These are phyloP conservation scores for Coelastrella sp. DNA, from an alignment of 139 green algal species.

Conservation along the genomic window DNA sequence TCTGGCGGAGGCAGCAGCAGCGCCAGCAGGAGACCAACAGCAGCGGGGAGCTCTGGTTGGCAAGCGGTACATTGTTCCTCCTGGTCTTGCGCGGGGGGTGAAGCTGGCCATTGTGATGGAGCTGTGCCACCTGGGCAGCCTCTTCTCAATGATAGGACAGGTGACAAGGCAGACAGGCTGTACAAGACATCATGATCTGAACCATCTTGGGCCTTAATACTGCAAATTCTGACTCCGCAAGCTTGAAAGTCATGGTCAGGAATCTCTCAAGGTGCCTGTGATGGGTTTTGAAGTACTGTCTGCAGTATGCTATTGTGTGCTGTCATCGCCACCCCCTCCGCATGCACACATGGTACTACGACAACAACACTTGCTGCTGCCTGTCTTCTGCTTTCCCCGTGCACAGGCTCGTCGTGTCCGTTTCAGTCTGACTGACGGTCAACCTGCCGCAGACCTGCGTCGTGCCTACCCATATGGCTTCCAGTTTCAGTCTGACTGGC, in stretches of 20 bases:
- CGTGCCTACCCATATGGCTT: slow-evolving; percentile 22
- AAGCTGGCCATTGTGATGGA: slow-evolving; percentile 64
- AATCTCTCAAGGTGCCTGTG: no score
- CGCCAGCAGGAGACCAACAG: background rate
- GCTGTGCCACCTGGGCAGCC: slow-evolving; percentile 57
- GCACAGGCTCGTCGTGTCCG: slow-evolving; percentile 40
- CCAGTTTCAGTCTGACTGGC: slow-evolving; percentile 39
- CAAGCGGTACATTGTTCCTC: slow-evolving; percentile 20
- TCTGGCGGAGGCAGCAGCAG: background rate
- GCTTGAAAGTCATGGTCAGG: no score
- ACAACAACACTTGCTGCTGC: no score
- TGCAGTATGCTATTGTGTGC: no score
- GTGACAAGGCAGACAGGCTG: background rate
- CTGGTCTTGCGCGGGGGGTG: slow-evolving; percentile 16
- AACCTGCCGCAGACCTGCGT: slow-evolving; percentile 18
- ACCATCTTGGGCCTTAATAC: no score
- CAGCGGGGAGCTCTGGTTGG: slow-evolving; percentile 3
- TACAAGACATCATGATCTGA: no score
- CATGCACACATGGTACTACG: background rate
- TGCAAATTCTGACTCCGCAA: no score
- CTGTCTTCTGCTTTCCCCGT: background rate
- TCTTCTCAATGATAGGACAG: slow-evolving; percentile 55
- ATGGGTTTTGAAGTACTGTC: no score
- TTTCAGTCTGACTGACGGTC: slow-evolving; percentile 3
- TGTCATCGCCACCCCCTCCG: no score